These are phyloP conservation scores for Nemania diffusa DNA, from an alignment of 2,329 filamentous ascomycete genomes.

Conservation along the genomic window DNA sequence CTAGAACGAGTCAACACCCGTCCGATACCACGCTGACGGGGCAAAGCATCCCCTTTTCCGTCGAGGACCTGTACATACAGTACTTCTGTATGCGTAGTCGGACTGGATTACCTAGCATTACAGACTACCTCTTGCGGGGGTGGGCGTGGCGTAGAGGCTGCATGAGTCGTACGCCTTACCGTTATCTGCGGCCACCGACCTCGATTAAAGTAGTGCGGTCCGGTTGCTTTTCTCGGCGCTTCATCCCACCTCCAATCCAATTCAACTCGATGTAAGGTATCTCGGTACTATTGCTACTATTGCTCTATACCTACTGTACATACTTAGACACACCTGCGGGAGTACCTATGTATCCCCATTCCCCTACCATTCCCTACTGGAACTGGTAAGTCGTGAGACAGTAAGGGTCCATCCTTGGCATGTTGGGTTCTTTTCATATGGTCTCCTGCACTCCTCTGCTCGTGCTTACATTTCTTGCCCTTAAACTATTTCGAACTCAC, in stretches of 20 bases:
- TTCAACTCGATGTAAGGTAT: not conserved
- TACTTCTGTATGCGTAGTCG: no score
- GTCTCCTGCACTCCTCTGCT: conserved; percentile 9
- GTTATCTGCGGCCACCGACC: conserved; percentile 33
- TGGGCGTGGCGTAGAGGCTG: conserved; percentile 19
- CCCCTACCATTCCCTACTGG: not conserved
- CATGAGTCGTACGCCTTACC: conserved; percentile 26
- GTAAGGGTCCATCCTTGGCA: conserved; percentile 29
- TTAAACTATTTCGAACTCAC: not conserved
- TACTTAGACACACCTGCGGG: no score
- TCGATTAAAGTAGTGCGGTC: conserved; percentile 2
- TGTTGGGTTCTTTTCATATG: conserved; percentile 19
- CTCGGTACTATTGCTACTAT: conserved; percentile 6
- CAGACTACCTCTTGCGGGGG: conserved; percentile 2
- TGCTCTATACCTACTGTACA: no score
- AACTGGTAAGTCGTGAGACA: conserved; percentile 31
- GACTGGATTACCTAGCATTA: conserved; percentile 13
- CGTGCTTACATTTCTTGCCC: not conserved
- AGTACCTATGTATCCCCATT: conserved; percentile 11
- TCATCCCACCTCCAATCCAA: conserved; percentile 13
- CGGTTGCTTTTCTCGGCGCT: conserved; percentile 33
- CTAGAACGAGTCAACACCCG: conserved; percentile 28
- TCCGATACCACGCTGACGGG: conserved; percentile 29
- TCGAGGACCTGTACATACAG: no score
- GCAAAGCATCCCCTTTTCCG: conserved; percentile 6